Base-by-base conservation (phyloP, 768 basidiomycete genomes). In the Trametes cingulata region DNA sequence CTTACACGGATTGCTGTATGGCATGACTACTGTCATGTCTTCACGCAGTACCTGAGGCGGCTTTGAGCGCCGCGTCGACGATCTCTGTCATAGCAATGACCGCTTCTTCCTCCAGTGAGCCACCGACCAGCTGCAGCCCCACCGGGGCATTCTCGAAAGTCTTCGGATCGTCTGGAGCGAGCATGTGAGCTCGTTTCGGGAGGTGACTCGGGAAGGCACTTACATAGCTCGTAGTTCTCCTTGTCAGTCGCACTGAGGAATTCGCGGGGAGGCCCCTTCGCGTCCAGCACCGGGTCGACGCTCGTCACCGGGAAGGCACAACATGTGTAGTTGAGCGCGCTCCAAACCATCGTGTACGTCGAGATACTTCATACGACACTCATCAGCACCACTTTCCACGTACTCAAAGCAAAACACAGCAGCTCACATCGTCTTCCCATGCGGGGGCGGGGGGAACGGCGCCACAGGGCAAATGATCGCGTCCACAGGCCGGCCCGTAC, bases 31-130 rank as follows among this genome's bases (percentile, higher is more conserved):
- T 22, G 10, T 10, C 46, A 13, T 29, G 6, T 48, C 25, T 22
- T 41, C 51, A 52, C 20, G 20, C 36, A 39, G 36, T 3, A 36
- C 9, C 20, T 22, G 36, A 1, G 36, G 3, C 19, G 45, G 29
- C 10, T 62, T 78, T 81, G 58, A 86, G 70, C 9, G 85, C 85
- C 0, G 69, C 69, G 46, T 84, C 85, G 12, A 88, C 82, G 22
- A 91, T 79, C 66, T 89, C 85, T 6, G 82, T 78, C 82, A 91
- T 84, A 0, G 76, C 80, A 52, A 91, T 80, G 2, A 90, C 81
- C 0, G 84, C 90, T 65, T 92, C 90, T 65, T 92, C 91, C 66
- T 91, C 90, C 58, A 84, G 74, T 6, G 85, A 87, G 43, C 85
- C 78, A 2, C 86, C 88, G 9, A 90, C 77, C 8, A 91, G 68